Base-by-base conservation (phyloP, 1,139 yeast genomes). In the Suhomyces yuchorum region DNA sequence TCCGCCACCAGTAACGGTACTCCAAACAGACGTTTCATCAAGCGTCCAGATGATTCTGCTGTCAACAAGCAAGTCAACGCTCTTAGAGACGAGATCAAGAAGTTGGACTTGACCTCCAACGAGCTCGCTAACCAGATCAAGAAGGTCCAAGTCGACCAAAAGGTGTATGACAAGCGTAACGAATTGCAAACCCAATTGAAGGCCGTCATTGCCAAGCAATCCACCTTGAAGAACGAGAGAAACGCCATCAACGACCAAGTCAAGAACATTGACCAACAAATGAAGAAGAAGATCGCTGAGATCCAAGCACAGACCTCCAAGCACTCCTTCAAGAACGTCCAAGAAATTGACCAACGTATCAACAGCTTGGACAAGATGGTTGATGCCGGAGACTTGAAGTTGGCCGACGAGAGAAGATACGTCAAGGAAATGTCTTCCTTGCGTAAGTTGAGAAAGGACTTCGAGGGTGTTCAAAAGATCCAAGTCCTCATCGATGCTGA, bases 401-500 rank as follows among this genome's bases (percentile, higher is more conserved):
- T 95, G 63, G 98, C 92, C 47, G 97, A 93, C 55, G 99, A 95
- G 78, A 87, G 91, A 75, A 81, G 85, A 66, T 73, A 77, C 58
- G 83, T 95, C 59, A 87, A 87, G 72, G 98, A 93, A 71, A 88
- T 91, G 78, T 81, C 91, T 48, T 72, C 85, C 46, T 80, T 93
- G 67, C 85, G 95, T 70, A 90, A 89, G 72, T 75, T 87, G 63
- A 83, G 85, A 65, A 87, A 87, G 70, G 95, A 86, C 68, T 87
- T 90, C 66, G 83, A 83, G 43, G 78, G 81, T 40, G 76, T 92
- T 59, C 91, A 85, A 63, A 81, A 82, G 59, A 80, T 81, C 60
- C 97, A 91, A 75, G 81, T 81, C 58, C 79, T 85, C 44, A 86
- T 93, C 65, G 97, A 91, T 63, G 77, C 77, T 43, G 96, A 90